Evolutionary conservation across 805 yeast species (phyloP).

Genomic region (Naumovozyma baii): DNA sequence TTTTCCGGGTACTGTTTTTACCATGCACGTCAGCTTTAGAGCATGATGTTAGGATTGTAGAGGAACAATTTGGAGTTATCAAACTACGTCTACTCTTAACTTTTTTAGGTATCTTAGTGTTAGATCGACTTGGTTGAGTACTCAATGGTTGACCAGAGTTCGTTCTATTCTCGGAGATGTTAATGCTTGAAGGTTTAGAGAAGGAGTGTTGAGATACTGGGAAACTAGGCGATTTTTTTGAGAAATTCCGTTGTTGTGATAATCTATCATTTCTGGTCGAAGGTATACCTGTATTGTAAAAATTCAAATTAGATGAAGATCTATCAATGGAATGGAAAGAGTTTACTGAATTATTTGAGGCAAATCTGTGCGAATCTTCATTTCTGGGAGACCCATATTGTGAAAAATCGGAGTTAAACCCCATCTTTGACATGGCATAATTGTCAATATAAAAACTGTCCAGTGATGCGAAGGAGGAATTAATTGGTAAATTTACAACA

Average conservation of each 20-base stretch:
- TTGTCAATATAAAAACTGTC: conserved; percentile 54
- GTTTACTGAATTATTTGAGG: neutral
- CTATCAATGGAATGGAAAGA: conserved; percentile 1
- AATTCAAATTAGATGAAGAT: conserved; percentile 4
- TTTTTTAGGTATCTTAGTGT: neutral
- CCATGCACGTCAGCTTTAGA: too few species aligned
- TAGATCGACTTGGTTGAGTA: neutral
- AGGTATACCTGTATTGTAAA: conserved; percentile 3
- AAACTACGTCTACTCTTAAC: neutral
- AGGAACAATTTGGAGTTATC: neutral
- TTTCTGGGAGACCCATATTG: neutral
- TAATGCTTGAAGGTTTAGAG: neutral
- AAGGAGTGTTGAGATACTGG: neutral
- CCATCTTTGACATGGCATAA: conserved; percentile 29
- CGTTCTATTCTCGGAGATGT: neutral
- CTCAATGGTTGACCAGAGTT: neutral
- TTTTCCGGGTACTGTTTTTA: too few species aligned
- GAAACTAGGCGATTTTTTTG: neutral
- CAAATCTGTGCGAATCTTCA: neutral
- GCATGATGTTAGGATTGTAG: too few species aligned
- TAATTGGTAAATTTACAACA: conserved; percentile 56
- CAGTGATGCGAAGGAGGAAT: conserved; percentile 70
- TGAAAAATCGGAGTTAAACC: neutral
- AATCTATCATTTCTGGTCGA: conserved; percentile 3
- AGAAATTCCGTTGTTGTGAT: neutral